These are phyloP conservation scores for Mycena vitilis DNA, from an alignment of 768 basidiomycete species.

Conservation along the genomic window DNA sequence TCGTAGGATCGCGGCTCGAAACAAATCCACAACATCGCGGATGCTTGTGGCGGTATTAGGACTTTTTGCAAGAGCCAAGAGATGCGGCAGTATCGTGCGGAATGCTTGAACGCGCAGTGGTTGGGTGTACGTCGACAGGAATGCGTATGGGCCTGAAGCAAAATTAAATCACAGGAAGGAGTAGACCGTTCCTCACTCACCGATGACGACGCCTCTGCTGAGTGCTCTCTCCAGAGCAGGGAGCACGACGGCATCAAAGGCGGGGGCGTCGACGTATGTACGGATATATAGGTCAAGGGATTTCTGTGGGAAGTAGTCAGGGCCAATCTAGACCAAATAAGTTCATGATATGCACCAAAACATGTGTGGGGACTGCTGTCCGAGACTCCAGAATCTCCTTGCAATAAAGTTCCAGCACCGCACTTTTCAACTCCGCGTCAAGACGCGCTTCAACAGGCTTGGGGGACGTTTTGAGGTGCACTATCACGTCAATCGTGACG, in stretches of 20 bases:
- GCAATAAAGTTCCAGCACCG: slow-evolving; percentile 70
- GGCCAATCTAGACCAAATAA: background rate
- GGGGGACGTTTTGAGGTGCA: slow-evolving; percentile 70
- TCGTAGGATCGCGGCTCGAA: slow-evolving; percentile 23
- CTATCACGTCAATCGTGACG: slow-evolving; percentile 74
- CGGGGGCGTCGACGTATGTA: slow-evolving; percentile 54
- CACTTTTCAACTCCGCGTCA: slow-evolving; percentile 52
- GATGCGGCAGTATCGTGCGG: slow-evolving; percentile 27
- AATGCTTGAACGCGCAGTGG: slow-evolving; percentile 26
- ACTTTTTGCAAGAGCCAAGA: slow-evolving; percentile 36
- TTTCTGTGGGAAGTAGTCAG: background rate
- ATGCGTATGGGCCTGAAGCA: slow-evolving; percentile 29
- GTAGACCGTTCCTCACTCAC: slow-evolving; percentile 3
- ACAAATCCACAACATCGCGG: slow-evolving; percentile 31
- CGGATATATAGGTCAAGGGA: slow-evolving; percentile 29
- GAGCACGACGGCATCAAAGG: slow-evolving; percentile 31
- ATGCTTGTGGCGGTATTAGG: slow-evolving; percentile 4
- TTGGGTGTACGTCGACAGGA: slow-evolving; percentile 28
- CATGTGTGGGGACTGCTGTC: slow-evolving; percentile 66
- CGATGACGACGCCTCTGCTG: slow-evolving; percentile 17
- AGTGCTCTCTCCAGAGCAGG: slow-evolving; percentile 32
- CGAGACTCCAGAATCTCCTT: slow-evolving; percentile 76
- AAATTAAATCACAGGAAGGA: background rate
- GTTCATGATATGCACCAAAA: slow-evolving; percentile 56
- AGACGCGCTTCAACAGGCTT: slow-evolving; percentile 57